Evolutionary conservation across 2,329 filamentous ascomycete species (phyloP).

Genomic region (Hypoxylon sp.): DNA sequence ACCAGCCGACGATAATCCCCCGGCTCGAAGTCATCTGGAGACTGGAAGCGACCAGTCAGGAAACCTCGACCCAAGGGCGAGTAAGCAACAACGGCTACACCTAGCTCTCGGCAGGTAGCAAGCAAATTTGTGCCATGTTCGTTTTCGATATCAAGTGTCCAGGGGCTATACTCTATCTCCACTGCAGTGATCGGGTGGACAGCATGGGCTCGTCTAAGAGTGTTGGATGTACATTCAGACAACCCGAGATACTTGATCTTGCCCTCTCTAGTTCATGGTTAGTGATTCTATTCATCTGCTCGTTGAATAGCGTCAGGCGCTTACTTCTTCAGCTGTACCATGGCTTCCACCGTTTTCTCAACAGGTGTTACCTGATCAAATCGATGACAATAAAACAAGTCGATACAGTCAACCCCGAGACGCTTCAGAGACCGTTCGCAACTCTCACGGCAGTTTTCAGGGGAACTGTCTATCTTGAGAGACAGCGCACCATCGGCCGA

Average conservation of each 20-base stretch:
- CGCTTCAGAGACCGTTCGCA: slow-evolving; percentile 58
- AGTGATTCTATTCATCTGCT: background rate
- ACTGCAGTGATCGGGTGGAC: slow-evolving; percentile 65
- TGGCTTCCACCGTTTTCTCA: slow-evolving; percentile 64
- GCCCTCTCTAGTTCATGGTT: slow-evolving; percentile 56
- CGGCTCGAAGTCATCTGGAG: slow-evolving; percentile 60
- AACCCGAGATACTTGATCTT: slow-evolving; percentile 68
- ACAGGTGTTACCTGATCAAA: slow-evolving; percentile 62
- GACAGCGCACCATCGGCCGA: slow-evolving; percentile 23
- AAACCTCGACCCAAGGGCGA: slow-evolving; percentile 70
- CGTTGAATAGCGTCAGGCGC: slow-evolving; percentile 19
- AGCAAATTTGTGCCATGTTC: slow-evolving; percentile 63
- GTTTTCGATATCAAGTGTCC: slow-evolving; percentile 69
- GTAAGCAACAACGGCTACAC: slow-evolving; percentile 68
- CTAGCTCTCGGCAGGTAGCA: slow-evolving; percentile 67
- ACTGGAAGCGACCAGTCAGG: slow-evolving; percentile 63
- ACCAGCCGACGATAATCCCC: slow-evolving; percentile 58
- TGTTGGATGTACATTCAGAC: slow-evolving; percentile 62
- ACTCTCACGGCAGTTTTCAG: slow-evolving; percentile 51
- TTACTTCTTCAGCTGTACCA: slow-evolving; percentile 62
- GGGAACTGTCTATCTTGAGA: slow-evolving; percentile 44
- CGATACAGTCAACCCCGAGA: slow-evolving; percentile 66
- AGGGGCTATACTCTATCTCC: slow-evolving; percentile 68
- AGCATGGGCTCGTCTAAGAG: slow-evolving; percentile 63
- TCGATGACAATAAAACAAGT: slow-evolving; percentile 68